A percentile compares a stretch with the other conserved stretches of the same genome.
These are phyloP conservation scores for Gliomastix tumulicola DNA, from an alignment of 2,329 filamentous ascomycete species.

Conservation along the genomic window DNA sequence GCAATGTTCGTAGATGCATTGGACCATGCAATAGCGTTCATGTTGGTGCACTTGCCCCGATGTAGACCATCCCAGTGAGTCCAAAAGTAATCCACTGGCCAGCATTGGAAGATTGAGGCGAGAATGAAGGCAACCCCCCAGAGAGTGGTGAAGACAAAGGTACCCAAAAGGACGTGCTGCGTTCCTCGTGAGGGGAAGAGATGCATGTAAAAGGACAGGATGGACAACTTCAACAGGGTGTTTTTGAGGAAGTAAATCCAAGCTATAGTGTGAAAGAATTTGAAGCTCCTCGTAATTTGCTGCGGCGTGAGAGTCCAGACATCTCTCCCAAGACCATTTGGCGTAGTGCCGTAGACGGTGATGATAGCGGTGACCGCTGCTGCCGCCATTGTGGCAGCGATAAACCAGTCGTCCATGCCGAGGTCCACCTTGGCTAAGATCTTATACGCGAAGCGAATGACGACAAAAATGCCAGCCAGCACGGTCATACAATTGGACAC, in stretches of 20 bases:
- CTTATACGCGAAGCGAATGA: slow-evolving; percentile 26
- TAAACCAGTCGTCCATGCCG: slow-evolving; percentile 9
- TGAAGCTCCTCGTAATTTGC: slow-evolving; percentile 33
- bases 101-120: slow-evolving; percentile 40
- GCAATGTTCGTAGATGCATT: slow-evolving; percentile 44
- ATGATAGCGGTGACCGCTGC: slow-evolving; percentile 16
- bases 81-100: slow-evolving; percentile 46
- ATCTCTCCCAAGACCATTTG: slow-evolving; percentile 40
- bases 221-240: slow-evolving; percentile 39
- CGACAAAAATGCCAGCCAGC: slow-evolving; percentile 25
- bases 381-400: slow-evolving; percentile 4
- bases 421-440: slow-evolving; percentile 12
- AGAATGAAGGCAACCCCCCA: slow-evolving; percentile 35
- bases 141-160: slow-evolving; percentile 27
- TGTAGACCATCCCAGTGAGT: slow-evolving; percentile 41
- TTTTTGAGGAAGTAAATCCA: slow-evolving; percentile 38
- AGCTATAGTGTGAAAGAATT: slow-evolving; percentile 34
- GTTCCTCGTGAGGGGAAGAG: slow-evolving; percentile 38
- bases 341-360: slow-evolving; percentile 17
- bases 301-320: slow-evolving; percentile 38
- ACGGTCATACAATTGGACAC: slow-evolving; percentile 19
- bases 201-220: slow-evolving; percentile 48
- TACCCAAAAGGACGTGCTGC: slow-evolving; percentile 31
- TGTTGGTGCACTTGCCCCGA: slow-evolving; percentile 38
- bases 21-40: slow-evolving; percentile 41